A percentile compares a stretch with the other conserved stretches of the same genome.
Conservation (phyloP, 208 protist genomes). For the Strigomonas culicis region DNA sequence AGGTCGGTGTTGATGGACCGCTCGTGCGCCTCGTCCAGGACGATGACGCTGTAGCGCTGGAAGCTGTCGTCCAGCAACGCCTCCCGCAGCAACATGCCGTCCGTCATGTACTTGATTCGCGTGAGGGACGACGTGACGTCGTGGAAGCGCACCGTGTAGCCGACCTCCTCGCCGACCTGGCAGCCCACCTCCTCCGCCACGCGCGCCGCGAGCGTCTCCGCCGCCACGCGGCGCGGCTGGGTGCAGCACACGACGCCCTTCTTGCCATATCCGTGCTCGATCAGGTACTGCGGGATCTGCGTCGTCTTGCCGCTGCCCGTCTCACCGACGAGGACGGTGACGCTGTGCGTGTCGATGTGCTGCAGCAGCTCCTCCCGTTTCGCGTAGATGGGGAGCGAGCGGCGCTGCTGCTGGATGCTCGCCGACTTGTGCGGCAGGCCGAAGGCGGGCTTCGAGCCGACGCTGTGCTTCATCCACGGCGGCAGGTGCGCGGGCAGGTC, state of each 20-base stretch:
- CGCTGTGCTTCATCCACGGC: conserved; percentile 83
- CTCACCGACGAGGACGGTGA: conserved; percentile 93
- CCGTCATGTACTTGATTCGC: conserved; percentile 99
- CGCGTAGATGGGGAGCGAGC: conserved; percentile 94
- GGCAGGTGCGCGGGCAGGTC: conserved; percentile 55
- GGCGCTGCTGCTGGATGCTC: conserved; percentile 75
- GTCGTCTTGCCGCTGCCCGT: conserved; percentile 98
- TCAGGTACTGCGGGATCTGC: conserved; percentile 94
- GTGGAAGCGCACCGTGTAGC: conserved; percentile 99
- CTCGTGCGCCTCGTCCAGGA: conserved; percentile 99
- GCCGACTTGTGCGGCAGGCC: conserved; percentile 38
- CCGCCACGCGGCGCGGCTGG: conserved; percentile 99
- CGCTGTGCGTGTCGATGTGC: conserved; percentile 69
- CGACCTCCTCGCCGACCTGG: conserved; percentile 97
- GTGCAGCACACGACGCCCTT: conserved; percentile 91
- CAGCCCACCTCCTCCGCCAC: conserved; percentile 98
- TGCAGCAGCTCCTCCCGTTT: conserved; percentile 90
- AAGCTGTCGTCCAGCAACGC: conserved; percentile 95
- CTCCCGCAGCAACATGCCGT: conserved; percentile 99
- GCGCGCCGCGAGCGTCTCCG: conserved; percentile 98
- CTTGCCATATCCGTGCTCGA: conserved; percentile 85
- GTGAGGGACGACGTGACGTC: conserved; percentile 96
- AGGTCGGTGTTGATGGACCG: conserved; percentile 99
- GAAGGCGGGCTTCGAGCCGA: conserved; percentile 62
- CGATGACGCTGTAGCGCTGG: conserved; percentile 96